Evolutionary conservation across 2,329 filamentous ascomycete genomes (phyloP).

Genomic region (Myriosclerotinia curreyana): DNA sequence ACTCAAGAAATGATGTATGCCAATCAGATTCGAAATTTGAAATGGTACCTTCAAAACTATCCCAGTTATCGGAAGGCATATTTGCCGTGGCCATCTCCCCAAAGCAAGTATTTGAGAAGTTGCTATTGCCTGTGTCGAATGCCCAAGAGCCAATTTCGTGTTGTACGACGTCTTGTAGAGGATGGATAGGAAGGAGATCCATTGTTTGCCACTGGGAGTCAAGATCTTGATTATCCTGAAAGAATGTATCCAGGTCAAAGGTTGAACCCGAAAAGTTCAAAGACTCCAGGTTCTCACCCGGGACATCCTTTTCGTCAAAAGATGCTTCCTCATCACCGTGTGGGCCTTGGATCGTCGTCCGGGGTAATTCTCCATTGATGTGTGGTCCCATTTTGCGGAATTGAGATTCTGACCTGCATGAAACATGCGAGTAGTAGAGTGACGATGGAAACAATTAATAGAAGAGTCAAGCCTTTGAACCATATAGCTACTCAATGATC

Average conservation of each 20-base stretch:
- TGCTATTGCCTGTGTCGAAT: not conserved
- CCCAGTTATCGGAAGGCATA: not conserved
- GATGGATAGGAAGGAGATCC: not conserved
- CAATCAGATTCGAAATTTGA: conserved; percentile 9
- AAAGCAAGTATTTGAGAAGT: not conserved
- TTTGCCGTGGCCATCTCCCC: too few species aligned
- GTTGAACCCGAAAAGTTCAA: not conserved
- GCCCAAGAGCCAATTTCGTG: not conserved
- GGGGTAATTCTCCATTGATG: conserved; percentile 5
- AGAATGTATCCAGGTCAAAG: not conserved
- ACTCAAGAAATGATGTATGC: conserved; percentile 11
- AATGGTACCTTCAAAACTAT: not conserved
- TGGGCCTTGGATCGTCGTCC: not conserved
- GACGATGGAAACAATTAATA: not conserved
- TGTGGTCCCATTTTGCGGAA: not conserved
- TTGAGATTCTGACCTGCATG: not conserved
- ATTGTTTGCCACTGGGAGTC: conserved; percentile 8
- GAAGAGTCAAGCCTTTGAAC: not conserved
- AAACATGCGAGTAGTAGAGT: not conserved
- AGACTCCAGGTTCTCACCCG: not conserved
- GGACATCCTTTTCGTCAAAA: not conserved
- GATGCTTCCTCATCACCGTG: not conserved
- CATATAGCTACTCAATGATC: not conserved
- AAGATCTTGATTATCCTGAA: not conserved
- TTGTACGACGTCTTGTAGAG: not conserved